Conservation (phyloP, 116 monocot species). For the Phalaenopsis hybrid region DNA sequence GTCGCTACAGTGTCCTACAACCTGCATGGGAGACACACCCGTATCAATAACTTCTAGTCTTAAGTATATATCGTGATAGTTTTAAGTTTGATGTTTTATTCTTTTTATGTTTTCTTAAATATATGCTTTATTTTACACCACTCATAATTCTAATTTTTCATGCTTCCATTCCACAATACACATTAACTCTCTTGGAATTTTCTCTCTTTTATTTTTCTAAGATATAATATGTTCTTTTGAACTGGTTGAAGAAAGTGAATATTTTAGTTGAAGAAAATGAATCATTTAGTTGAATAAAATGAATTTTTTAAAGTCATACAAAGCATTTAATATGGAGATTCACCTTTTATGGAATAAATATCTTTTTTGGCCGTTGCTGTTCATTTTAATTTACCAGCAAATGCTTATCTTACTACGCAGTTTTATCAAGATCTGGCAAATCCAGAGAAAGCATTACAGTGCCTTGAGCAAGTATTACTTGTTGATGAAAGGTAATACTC, state of each 20-base stretch:
- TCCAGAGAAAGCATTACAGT: conserved; percentile 54
- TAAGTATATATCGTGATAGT: background rate
- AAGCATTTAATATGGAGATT: background rate
- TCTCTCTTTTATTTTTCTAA: background rate
- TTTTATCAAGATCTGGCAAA: conserved; percentile 82
- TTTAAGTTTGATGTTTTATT: background rate
- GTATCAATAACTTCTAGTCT: background rate
- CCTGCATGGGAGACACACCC: no score
- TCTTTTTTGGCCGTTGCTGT: background rate
- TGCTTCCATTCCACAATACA: background rate
- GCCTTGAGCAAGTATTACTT: conserved; percentile 54
- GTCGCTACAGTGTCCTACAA: no score
- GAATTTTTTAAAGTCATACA: background rate
- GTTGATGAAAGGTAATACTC: conserved; percentile 48
- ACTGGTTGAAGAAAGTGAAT: background rate
- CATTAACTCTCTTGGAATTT: background rate
- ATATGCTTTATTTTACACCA: background rate
- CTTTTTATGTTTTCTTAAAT: background rate
- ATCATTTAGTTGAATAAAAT: background rate
- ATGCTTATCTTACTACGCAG: conserved; percentile 26
- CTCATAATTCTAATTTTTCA: background rate
- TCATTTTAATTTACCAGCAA: background rate
- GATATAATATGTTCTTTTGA: background rate
- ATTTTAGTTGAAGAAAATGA: no score
- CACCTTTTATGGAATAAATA: background rate